Evolutionary conservation across 2,329 filamentous ascomycete genomes (phyloP), one percentile per base, ranked within the genome.

Genomic region (Diaporthe sp.): DNA sequence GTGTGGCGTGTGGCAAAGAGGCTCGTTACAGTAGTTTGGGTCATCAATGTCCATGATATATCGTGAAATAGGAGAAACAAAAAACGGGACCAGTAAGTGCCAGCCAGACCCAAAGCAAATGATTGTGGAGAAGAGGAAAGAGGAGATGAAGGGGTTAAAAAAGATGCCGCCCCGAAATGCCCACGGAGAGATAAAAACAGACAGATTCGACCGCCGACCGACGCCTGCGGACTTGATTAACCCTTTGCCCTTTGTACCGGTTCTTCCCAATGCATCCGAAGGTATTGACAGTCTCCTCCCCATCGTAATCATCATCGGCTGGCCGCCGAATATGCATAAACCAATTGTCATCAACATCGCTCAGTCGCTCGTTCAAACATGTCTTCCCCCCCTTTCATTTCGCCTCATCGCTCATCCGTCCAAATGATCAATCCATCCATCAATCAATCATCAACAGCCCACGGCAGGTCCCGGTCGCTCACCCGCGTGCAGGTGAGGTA

Each of bases 401-500:
- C 19, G 15, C 25, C 25, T 33, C 12, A 42, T 61, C 35, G 54
- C 28, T 12, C 30, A 25, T 9, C 19, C 13, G 7, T 30, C 52
- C 52, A 19, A 4, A 22, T 22, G 13, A 12, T 13, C 50, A 15
- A 35, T 8, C 42, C 12, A 22, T 35, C 17, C 17, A n/a, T 30
- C 19, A 4, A 47, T 77, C 61, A 80, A 13, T 82, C 81, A 60
- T 86, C 86, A 58, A 82, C 81, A 45, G 82, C 78, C 88, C 88
- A 90, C 25, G 88, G 88, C 72, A 89, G 78, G 78, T 89, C 88
- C 72, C 86, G 80, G 77, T 87, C 87, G 67, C 82, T 81, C 7
- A 90, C 84, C 19, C 81, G 83, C 50, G 85, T 88, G 80, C 88
- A 90, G 12, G 88, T 89, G 73, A 90, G 82, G 77, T 90, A 89